Base-by-base conservation (phyloP, 805 yeast species). In the Danielia reshetovae region DNA sequence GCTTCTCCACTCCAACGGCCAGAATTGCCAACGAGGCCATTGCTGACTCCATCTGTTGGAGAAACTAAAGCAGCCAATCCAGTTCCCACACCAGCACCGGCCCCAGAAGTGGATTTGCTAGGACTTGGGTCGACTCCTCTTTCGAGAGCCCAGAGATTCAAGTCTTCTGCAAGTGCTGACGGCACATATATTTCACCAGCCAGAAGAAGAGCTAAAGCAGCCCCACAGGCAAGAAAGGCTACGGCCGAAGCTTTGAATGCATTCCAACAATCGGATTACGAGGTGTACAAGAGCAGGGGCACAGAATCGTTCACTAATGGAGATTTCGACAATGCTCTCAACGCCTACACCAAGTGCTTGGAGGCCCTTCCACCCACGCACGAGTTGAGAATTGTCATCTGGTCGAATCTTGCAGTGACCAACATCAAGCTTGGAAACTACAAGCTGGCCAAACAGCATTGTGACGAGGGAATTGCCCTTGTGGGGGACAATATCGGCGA, bases 261-360 rank as follows among this genome's bases (percentile, higher is more conserved):
- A 26, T 61, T 69, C 46, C 58, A 60, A 23, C 63, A 61, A 45
- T 60, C 61, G 25, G 60, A 63, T 62, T 46, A 79, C 63, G 63
- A 66, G 6, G 72, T 70, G 16, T 63, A 68, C 18, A 76, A 78
- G 40, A 59, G 57, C 6, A 68, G 68, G 17, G 98, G 88, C 5
- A 62, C 76, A 5, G 70, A 69, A 12, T 70, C 78, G 1, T 93
- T 79, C 63, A 75, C 76, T 36, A 72, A 77, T n/a, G 99, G 99
- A 13, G 90, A 93, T 55, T 93, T 82, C 54, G 56, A 77, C 4
- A 52, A 63, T 4, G 89, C 98, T 0, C 63, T 76, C 10, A 70
- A 62, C 18, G 68, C 70, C 35, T 93, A 85, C 53, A 68, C 75
- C 21, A 63, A 72, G 26, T 64, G 77, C 30, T 48, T 70, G 18